phyloP scores from a whole-genome alignment of 441 rosid species.

The Erysimum cheiri region DNA sequence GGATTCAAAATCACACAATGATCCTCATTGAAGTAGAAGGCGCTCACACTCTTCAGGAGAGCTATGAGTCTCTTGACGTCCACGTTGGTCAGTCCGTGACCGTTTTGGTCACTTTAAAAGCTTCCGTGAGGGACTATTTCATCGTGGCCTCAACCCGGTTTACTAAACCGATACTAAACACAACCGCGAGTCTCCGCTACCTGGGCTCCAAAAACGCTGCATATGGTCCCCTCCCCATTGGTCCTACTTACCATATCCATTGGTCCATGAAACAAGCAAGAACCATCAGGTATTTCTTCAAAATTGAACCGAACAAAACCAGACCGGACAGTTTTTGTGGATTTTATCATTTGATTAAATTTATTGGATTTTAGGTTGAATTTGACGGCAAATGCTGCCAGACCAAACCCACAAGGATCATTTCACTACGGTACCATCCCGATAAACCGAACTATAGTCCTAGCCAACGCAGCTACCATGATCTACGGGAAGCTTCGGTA shows the following conservation, averaged over 20 bases:
- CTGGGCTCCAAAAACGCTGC: constrained; percentile 56
- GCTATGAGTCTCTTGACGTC: constrained; percentile 72
- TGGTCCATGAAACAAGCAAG: constrained; percentile 94
- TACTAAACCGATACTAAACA: constrained; percentile 56
- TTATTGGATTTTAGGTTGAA: constrained; percentile 52
- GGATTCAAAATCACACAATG: constrained; percentile 79
- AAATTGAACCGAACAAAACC: constrained; percentile 1
- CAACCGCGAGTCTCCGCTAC: constrained; percentile 71
- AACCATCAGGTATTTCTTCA: constrained; percentile 64
- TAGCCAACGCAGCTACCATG: constrained; percentile 56
- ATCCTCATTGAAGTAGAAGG: constrained; percentile 92
- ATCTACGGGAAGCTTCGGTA: constrained; percentile 66
- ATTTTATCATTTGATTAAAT: not conserved
- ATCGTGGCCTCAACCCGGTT: constrained; percentile 79
- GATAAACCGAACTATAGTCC: constrained; percentile 52
- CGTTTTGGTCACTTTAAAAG: constrained; percentile 57
- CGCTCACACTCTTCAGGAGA: constrained; percentile 70
- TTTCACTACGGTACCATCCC: constrained; percentile 74
- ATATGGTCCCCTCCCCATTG: constrained; percentile 61
- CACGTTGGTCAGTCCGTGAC: constrained; percentile 78
- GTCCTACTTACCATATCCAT: constrained; percentile 75
- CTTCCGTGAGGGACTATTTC: constrained; percentile 56
- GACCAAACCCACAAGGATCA: constrained; percentile 97
- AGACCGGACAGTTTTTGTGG: not conserved
- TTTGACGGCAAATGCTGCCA: constrained; percentile 91